Base-by-base conservation (phyloP, 2,329 filamentous ascomycete genomes). In the Pseudofabraea citricarpa region DNA sequence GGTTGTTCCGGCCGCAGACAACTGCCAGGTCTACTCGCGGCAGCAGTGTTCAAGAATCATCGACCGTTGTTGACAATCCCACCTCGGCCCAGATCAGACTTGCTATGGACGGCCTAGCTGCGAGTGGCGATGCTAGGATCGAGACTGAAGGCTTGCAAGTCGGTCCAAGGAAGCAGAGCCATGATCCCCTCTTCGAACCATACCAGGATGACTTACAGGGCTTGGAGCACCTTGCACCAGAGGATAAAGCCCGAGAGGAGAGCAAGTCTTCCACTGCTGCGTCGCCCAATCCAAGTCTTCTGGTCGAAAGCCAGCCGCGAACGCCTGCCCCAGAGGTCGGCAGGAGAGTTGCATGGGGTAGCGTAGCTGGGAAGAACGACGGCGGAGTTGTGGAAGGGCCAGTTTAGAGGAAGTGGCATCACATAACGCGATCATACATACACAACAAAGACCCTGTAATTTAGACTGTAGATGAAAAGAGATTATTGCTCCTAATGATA, bases 1-100 rank as follows among this genome's bases (percentile, higher is more conserved):
- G 53, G 2, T 50, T 58, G 2, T 58, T 58, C 39, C 50, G 54
- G 3, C 54, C 54, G 42, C 47, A 22, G 6, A n/a, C 16, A 12
- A 10, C 16, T 12, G 27, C 13, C 27, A 3, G 13, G 13, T 31
- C 27, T 6, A 31, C 3, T 15, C 13, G 6, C 27, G 27, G 27
- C 6, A 31, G 27, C 9, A 31, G 6, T 9, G 13, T 12, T 31
- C 13, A 31, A 5, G 27, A 15, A 31, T 12, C 13, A 2, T 4
- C 13, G 6, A 2, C 13, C 2, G 27, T 12, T 31, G 27, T 15
- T 31, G 6, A 6, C 13, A 6, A 12, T 12, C 27, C 27, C 16
- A 15, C 27, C 13, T 12, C 27, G 13, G 27, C 16, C 13, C 27
- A 31, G 6, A 15, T 31, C 16, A 31, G 16, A 15, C 16, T 31